Base-by-base conservation (phyloP, 176 grass and related monocot species). In the Pontederia paniculata region DNA sequence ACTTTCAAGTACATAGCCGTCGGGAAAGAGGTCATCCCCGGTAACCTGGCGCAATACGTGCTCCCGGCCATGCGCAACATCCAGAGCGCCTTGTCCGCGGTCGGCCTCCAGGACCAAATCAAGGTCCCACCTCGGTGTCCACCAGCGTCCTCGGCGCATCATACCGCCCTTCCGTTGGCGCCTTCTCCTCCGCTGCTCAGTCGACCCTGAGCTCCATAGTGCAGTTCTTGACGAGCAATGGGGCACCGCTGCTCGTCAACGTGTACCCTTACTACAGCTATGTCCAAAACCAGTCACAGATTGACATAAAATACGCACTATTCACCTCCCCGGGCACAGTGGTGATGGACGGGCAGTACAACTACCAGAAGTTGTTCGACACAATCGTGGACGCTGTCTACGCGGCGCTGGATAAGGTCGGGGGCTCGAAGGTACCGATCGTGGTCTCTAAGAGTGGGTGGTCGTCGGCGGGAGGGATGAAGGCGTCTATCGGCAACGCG, bases 361-460 rank as follows among this genome's bases (percentile, higher is more conserved):
- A n/a, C n/a, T n/a, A n/a, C n/a, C n/a, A n/a, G n/a, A n/a, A 15
- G 16, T 61, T 60, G 17, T 60, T 60, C 41, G 58, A 60, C 58
- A 42, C 58, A 11, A 43, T 44, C 10, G 37, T 60, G 4, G 58
- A 60, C 17, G 58, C 58, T 15, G 15, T n/a, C 9, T 60, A 60
- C 12, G 58, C 15, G 23, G 58, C 58, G 41, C 4, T 60, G 58
- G 58, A 60, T 28, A 60, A 20, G 58, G 37, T 5, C 0, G 58
- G 58, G 5, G 58, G 9, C 9, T 16, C 5, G 16, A 17, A 1
- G 5, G n/a, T 60, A 17, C 6, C 7, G 16, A n/a, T 60, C 0
- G 58, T 60, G 58, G 41, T 44, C n/a, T 60, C 58, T 16, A 42
- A 60, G 58, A 60, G 16, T 23, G 58, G 58, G 37, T 60, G 58